Conservation (phyloP, 129 eudicot species). For the Erigeron canadensis region DNA sequence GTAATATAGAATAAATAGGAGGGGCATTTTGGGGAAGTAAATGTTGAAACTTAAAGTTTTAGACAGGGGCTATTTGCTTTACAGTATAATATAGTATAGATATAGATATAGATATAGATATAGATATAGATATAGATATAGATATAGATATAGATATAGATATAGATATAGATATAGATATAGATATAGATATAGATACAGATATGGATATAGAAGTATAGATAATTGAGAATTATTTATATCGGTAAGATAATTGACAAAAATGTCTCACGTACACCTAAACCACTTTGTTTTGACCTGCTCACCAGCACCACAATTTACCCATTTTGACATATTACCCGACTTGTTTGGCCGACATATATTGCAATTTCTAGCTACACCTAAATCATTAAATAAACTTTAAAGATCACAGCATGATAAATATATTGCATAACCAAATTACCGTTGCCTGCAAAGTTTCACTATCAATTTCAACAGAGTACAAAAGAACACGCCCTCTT, state of each 20-base stretch:
- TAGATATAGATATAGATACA: too few species aligned
- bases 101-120: too few species aligned
- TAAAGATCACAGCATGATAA: not conserved
- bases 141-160: too few species aligned
- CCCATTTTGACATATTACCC: not conserved
- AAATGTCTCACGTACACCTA: not conserved
- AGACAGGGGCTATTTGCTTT: too few species aligned
- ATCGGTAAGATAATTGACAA: not conserved
- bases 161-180: too few species aligned
- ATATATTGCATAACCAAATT: not conserved
- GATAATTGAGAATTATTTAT: not conserved
- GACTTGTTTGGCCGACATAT: not conserved
- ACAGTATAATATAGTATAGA: too few species aligned
- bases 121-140: too few species aligned
- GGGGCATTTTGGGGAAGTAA: too few species aligned
- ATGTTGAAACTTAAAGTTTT: too few species aligned
- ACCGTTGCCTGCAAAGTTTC: constrained; percentile 68
- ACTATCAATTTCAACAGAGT: constrained; percentile 65
- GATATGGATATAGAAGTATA: too few species aligned
- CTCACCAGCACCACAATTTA: not conserved
- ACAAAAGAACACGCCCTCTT: constrained; percentile 93
- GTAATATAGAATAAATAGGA: too few species aligned
- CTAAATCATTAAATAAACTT: not conserved
- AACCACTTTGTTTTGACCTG: not conserved
- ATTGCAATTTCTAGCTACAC: not conserved